Conservation (phyloP, 495 filamentous ascomycete genomes). For the Penicillium odoratum region DNA sequence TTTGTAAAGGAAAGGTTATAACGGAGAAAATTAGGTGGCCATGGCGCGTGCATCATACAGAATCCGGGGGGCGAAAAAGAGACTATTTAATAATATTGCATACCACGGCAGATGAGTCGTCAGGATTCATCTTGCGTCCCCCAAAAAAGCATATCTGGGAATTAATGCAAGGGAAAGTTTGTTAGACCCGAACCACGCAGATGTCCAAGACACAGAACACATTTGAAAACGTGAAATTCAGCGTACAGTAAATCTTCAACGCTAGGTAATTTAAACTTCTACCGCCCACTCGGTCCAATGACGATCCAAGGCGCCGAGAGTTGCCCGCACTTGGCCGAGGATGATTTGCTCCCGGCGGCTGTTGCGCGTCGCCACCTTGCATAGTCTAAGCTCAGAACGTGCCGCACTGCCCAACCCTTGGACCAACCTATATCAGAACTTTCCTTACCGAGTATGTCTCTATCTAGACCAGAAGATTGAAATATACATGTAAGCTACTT, state of each 20-base stretch:
- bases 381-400: slow-evolving; percentile 27
- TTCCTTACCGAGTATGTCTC: neutral
- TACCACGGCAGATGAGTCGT: neutral
- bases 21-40: neutral
- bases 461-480: too few species aligned
- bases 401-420: slow-evolving; percentile 12
- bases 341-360: slow-evolving; percentile 29
- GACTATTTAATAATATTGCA: slow-evolving; percentile 4
- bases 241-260: neutral
- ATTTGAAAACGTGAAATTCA: neutral
- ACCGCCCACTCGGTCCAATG: slow-evolving; percentile 29
- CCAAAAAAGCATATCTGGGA: neutral
- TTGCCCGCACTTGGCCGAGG: slow-evolving; percentile 23
- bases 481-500: too few species aligned
- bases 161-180: slow-evolving; percentile 2
- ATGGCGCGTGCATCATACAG: neutral
- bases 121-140: neutral
- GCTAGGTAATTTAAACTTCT: slow-evolving; percentile 31
- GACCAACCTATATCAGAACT: neutral
- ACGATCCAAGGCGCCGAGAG: slow-evolving; percentile 26
- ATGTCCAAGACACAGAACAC: neutral
- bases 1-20: neutral
- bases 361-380: slow-evolving; percentile 27
- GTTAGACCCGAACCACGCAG: neutral
- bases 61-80: slow-evolving; percentile 4